Evolutionary conservation across 2,329 filamentous ascomycete species (phyloP).

Genomic region (Penicillium sp.): DNA sequence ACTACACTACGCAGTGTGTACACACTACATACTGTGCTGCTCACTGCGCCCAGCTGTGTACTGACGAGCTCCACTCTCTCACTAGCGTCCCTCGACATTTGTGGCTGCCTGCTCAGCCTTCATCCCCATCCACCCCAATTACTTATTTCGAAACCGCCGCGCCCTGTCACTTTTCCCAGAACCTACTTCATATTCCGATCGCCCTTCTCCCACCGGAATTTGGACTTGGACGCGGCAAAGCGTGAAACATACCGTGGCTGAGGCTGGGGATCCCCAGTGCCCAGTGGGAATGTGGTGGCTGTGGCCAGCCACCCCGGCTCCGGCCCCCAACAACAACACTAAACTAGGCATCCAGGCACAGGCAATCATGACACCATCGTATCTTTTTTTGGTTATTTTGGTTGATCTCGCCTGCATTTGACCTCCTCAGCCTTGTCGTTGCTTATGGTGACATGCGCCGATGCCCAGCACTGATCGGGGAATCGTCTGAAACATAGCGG

Average conservation of each 20-base stretch:
- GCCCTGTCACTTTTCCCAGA: background rate
- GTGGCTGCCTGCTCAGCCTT: background rate
- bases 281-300: background rate
- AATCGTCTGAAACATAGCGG: constrained; percentile 1
- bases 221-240: background rate
- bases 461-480: background rate
- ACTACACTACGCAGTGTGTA: background rate
- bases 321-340: background rate
- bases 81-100: background rate
- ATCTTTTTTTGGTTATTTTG: too few species aligned
- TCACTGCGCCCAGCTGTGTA: too few species aligned
- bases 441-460: background rate
- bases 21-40: background rate
- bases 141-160: constrained; percentile 11
- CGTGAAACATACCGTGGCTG: constrained; percentile 5
- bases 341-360: background rate
- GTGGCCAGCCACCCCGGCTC: background rate
- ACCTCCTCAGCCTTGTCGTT: background rate
- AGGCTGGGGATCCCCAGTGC: background rate
- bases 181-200: too few species aligned
- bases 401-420: background rate
- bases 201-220: background rate
- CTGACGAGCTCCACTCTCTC: background rate
- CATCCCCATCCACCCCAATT: background rate
- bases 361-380: background rate